Conservation (phyloP, 768 basidiomycete species). For the Hygrocybe coccinea region DNA sequence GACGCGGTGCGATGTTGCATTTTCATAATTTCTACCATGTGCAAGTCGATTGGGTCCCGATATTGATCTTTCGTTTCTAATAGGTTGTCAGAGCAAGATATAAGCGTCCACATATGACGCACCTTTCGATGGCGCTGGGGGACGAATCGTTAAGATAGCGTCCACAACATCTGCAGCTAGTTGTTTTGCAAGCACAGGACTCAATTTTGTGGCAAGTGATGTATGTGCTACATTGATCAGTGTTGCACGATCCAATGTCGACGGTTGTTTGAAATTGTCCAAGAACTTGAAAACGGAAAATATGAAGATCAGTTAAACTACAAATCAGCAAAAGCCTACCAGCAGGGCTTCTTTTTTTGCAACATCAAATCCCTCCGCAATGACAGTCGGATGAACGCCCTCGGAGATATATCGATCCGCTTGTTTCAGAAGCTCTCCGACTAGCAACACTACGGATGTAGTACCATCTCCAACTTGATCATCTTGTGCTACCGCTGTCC, state of each 20-base stretch:
- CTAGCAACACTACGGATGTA: slow-evolving; percentile 92
- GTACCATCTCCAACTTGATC: slow-evolving; percentile 99
- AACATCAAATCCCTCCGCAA: slow-evolving; percentile 92
- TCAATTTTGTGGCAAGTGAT: slow-evolving; percentile 93
- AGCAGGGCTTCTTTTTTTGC: slow-evolving; percentile 92
- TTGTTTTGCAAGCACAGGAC: slow-evolving; percentile 72
- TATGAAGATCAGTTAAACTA: slow-evolving; percentile 6
- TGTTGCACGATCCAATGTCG: slow-evolving; percentile 80
- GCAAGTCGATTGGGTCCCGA: slow-evolving; percentile 90
- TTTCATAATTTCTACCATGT: slow-evolving; percentile 99
- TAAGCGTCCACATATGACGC: slow-evolving; percentile 8
- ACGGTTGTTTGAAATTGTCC: slow-evolving; percentile 78
- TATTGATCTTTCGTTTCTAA: slow-evolving; percentile 63
- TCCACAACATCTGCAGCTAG: slow-evolving; percentile 93
- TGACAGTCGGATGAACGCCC: slow-evolving; percentile 95
- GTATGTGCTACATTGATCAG: slow-evolving; percentile 92
- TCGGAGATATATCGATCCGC: slow-evolving; percentile 97
- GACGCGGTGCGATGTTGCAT: slow-evolving; percentile 99
- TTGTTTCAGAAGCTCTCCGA: slow-evolving; percentile 94
- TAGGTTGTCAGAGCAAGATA: background rate
- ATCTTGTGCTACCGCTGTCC: slow-evolving; percentile 97
- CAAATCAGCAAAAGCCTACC: slow-evolving; percentile 41
- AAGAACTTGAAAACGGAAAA: slow-evolving; percentile 60
- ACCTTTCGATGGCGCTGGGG: slow-evolving; percentile 60
- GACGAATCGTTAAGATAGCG: slow-evolving; percentile 85